Base-by-base conservation (phyloP, 1,284 basidiomycete species). In the Coniophora puteana region DNA sequence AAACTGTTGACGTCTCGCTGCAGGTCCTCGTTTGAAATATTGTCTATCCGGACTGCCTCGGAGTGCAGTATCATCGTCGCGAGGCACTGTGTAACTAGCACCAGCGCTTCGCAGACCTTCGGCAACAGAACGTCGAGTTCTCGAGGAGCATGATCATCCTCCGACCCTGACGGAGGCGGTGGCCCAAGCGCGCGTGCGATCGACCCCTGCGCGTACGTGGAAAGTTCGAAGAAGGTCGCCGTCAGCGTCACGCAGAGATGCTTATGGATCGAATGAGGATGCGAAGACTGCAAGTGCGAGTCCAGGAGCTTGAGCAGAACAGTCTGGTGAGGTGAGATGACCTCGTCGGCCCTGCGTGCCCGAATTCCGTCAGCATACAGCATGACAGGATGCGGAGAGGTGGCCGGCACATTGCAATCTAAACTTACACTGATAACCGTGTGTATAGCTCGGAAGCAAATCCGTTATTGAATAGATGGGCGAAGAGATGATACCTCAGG, bases 241-340 rank as follows among this genome's bases (percentile, higher is more conserved):
- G 71, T 66, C 23, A 83, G 59, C 65, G 80, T 72, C 17, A 69
- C 70, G 37, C 70, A 66, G 39, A 83, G 63, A 24, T 67, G 67
- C 20, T 52, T 51, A 33, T 74, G 67, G 34, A 58, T 61, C 27
- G 57, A 40, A 26, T 48, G 36, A 40, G 50, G 41, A 34, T 53
- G 53, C 14, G 56, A 45, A 8, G 76, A 70, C 50, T 87, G 81
- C 39, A 91, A 66, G 54, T 85, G 82, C 3, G 89, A 86, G 58
- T 94, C 92, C 13, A 93, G 65, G 5, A 93, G 68, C 62, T 93
- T 93, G 42, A 94, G 74, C n/a, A 93, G 64, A 10, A 78, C 85
- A 1, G 81, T 90, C 61, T 93, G 91, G 51, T 85, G 80, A 1
- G 89, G 88, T 3, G 86, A 79, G 29, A 92, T 74, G n/a, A 81